Percentiles rank a stretch among this genome's conserved stretches.
Evolutionary conservation across 441 rosid species (phyloP).

Genomic region (Sinapis alba): DNA sequence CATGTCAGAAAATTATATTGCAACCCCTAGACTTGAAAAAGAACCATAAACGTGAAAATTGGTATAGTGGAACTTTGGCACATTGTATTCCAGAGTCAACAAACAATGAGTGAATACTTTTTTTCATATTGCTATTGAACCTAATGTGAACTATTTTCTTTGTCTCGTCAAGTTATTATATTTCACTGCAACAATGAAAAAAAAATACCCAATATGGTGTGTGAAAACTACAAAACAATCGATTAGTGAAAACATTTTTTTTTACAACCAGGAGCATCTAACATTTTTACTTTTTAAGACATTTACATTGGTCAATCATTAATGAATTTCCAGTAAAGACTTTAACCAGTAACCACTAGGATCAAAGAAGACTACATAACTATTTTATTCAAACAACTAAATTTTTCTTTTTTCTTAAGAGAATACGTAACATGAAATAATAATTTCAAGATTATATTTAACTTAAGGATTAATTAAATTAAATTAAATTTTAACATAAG

Average conservation of each 20-base stretch:
- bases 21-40: conserved; percentile 13
- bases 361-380: neutral
- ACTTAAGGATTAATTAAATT: too few species aligned
- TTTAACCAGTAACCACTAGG: neutral
- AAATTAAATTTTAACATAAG: neutral
- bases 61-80: conserved; percentile 16
- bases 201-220: neutral
- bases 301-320: neutral
- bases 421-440: neutral
- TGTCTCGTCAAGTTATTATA: neutral
- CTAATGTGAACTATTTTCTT: neutral
- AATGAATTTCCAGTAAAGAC: neutral
- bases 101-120: conserved; percentile 3
- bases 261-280: neutral
- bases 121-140: neutral
- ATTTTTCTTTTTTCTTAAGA: neutral
- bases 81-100: conserved; percentile 10
- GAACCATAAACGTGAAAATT: neutral
- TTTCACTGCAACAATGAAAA: neutral
- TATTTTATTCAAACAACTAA: neutral
- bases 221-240: neutral
- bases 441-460: neutral
- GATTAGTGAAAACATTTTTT: neutral
- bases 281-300: neutral
- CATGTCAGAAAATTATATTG: conserved; percentile 5